Evolutionary conservation across 805 yeast genomes (phyloP), one percentile per base, ranked within the genome.

Genomic region (Dipodascus albidus): DNA sequence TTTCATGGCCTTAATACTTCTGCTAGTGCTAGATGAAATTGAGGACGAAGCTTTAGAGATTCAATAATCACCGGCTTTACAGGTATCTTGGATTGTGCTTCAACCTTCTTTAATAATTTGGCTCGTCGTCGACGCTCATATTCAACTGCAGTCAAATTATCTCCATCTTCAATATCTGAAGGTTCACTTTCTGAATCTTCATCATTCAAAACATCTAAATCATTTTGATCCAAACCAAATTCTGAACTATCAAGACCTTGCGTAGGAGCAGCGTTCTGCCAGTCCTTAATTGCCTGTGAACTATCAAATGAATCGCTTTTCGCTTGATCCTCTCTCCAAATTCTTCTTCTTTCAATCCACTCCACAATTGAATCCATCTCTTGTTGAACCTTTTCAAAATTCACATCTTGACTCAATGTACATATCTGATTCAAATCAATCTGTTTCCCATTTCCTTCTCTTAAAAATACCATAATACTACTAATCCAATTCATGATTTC

Each of bases 401-500:
- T 67, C 3, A 56, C 54, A 19, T 22, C 23, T 15, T 35, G 38
- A 11, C 24, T 50, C 6, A 15, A 50, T 44, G 56, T 52, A 3
- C 54, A 42, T 2, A 47, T 53, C 2, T 51, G 53, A 8, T 60
- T 65, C 27, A 87, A 63, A 57, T 80, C 78, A 2, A 86, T 59
- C 53, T 52, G 73, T 68, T 49, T 73, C 69, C 55, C 57, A 49
- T 60, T 82, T 54, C 90, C 87, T 52, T 74, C 71, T 54, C 86
- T 76, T 51, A 90, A 69, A 57, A 87, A 79, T 11, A 72, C 70
- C 23, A 89, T 70, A 52, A 88, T 80, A 19, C 74, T 70, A 55
- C 85, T 80, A 48, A 87, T 73, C 97, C 97, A 91, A 3, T 67
- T 67, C 48, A 87, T 75, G 52, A 93, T 69, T 2, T 81, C 81